These are phyloP conservation scores for Malus hybrid DNA, from an alignment of 331 rosid species.

Conservation along the genomic window DNA sequence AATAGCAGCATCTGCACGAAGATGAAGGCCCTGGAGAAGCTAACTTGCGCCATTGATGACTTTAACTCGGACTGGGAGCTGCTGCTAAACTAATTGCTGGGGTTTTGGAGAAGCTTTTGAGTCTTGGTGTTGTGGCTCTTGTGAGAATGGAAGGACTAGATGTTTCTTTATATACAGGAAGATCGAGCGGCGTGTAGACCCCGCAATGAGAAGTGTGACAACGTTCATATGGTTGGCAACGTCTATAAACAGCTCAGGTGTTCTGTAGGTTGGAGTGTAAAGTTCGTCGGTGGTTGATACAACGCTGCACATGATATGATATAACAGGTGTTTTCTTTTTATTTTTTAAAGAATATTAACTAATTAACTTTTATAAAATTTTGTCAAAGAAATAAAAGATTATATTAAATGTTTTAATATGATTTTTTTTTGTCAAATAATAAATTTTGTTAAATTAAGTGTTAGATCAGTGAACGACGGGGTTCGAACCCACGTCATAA, in stretches of 20 bases:
- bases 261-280: neutral
- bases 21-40: constrained; percentile 3
- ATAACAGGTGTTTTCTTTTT: too few relatives aligned
- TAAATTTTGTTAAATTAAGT: too few relatives aligned
- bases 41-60: neutral
- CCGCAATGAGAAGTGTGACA: neutral
- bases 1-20: neutral
- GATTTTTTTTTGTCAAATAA: too few relatives aligned
- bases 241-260: neutral
- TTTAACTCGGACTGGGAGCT: neutral
- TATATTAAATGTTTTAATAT: too few relatives aligned
- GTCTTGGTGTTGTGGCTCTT: neutral
- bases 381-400: too few relatives aligned
- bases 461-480: too few relatives aligned
- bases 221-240: neutral
- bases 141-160: neutral
- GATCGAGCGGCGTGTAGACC: neutral
- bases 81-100: neutral
- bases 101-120: neutral
- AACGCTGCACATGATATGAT: too few relatives aligned
- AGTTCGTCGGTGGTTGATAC: neutral
- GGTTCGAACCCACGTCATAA: too few relatives aligned
- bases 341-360: too few relatives aligned
- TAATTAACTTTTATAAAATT: too few relatives aligned
- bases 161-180: neutral